Evolutionary conservation across 2,329 filamentous ascomycete species (phyloP).

Genomic region (Penicillium sp.): DNA sequence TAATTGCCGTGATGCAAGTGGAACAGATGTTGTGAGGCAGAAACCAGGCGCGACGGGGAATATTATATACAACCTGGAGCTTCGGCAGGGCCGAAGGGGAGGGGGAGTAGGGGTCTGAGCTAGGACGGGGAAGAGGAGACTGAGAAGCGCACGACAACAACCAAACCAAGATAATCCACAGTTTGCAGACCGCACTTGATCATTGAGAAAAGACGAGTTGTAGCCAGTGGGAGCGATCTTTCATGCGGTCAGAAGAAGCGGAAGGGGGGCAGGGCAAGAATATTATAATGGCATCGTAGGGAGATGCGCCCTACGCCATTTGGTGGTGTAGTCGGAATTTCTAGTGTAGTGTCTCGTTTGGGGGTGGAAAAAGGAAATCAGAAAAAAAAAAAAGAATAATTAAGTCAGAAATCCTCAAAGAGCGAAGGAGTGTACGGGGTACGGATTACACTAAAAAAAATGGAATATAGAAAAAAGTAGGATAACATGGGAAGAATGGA

Average conservation of each 20-base stretch:
- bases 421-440: too few relatives aligned
- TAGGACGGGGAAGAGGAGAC: neutral
- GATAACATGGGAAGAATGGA: constrained; percentile 8
- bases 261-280: constrained; percentile 13
- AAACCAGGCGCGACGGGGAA: constrained; percentile 2
- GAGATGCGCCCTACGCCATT: constrained; percentile 16
- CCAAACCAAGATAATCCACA: neutral
- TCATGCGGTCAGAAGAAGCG: constrained; percentile 12
- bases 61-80: constrained; percentile 14
- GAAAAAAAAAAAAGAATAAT: constrained; percentile 13
- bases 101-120: neutral
- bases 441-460: constrained; percentile 6
- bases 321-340: neutral
- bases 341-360: constrained; percentile 6
- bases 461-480: constrained; percentile 9
- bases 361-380: constrained; percentile 4
- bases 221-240: constrained; percentile 14
- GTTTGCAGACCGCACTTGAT: constrained; percentile 7
- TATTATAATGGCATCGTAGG: constrained; percentile 25
- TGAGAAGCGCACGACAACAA: neutral
- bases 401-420: constrained; percentile 2
- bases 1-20: neutral
- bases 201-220: constrained; percentile 6
- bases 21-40: constrained; percentile 3
- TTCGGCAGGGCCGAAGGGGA: constrained; percentile 8